Base-by-base conservation (phyloP, 176 grass and related monocot species). In the Triticum monococcum region DNA sequence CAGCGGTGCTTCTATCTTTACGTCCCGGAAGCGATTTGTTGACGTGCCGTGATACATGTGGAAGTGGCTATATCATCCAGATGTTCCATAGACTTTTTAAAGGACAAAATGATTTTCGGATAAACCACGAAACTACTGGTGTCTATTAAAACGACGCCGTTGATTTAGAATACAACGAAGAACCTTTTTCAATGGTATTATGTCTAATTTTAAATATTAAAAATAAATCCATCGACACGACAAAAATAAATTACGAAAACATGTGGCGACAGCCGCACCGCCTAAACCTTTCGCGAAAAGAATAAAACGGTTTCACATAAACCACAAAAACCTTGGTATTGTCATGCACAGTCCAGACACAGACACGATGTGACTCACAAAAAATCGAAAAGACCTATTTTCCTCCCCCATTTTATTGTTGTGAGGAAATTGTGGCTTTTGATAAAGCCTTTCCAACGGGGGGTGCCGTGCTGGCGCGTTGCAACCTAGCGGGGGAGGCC, bases 1-100 rank as follows among this genome's bases (percentile, higher is more conserved):
- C 2, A 67, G 0, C 0, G 0, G 35, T 30, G 63, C 1, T 83
- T 28, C 41, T 35, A 2, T 1, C 0, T 60, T 37, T 22, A 5
- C n/a, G 5, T 41, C 22, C 1, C 7, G 0, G 2, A 0, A 1
- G 57, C 1, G 3, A 5, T 78, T 3, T 4, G 4, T 17, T 3
- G 9, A 7, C 0, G 0, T 32, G 3, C 0, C 0, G 10, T 1
- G 0, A 18, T 0, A 1, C 36, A 22, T 0, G 2, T 67, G 10
- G 2, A 1, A 10, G 7, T 8, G 3, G 7, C 38, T 22, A 0
- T 22, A 46, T 13, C 57, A 14, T 0, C 4, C 0, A 35, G 6
- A 12, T 0, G 4, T 9, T 20, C 17, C 43, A 3, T 3, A 59
- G 1, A 9, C 2, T 2, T 59, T 59, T 9, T 2, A 9, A 59